A percentile compares a stretch with the other conserved stretches of the same genome.
These are phyloP conservation scores for Plasmodium yoelii DNA, from an alignment of 169 alveolate genomes.

Conservation along the genomic window DNA sequence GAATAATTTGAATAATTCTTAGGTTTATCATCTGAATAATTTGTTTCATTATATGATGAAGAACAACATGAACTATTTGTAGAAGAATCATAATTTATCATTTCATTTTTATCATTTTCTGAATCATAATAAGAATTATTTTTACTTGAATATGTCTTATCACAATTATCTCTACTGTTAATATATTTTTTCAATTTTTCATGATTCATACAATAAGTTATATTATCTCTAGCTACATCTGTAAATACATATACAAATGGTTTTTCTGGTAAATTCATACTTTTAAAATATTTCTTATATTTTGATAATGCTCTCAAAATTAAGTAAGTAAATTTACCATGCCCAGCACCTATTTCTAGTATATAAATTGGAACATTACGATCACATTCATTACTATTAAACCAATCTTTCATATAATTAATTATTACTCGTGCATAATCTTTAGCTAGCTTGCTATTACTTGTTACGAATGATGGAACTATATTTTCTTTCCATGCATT, in stretches of 20 bases:
- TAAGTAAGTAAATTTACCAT: constrained; percentile 86
- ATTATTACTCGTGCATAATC: constrained; percentile 87
- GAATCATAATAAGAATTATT: constrained; percentile 59
- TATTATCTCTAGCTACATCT: constrained; percentile 86
- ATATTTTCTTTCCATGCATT: constrained; percentile 88
- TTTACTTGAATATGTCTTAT: constrained; percentile 38
- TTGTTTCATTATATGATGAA: constrained; percentile 25
- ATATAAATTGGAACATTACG: constrained; percentile 79
- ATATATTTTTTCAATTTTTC: constrained; percentile 78
- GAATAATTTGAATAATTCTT: constrained; percentile 39
- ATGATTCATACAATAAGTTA: constrained; percentile 80
- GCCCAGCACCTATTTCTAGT: constrained; percentile 88
- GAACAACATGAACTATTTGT: constrained; percentile 27
- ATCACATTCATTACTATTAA: constrained; percentile 73
- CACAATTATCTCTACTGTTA: constrained; percentile 58
- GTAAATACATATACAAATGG: constrained; percentile 89
- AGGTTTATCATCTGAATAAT: constrained; percentile 48
- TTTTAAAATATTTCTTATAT: constrained; percentile 80
- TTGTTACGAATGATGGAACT: constrained; percentile 89
- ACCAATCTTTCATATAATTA: constrained; percentile 85
- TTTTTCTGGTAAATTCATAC: constrained; percentile 83
- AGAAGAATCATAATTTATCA: constrained; percentile 22
- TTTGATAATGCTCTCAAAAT: constrained; percentile 84
- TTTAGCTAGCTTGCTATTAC: constrained; percentile 87
- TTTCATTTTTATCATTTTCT: constrained; percentile 37